Percentiles rank a stretch among this genome's conserved stretches.
Conservation (phyloP, 2,329 filamentous ascomycete species). For the Paracoccidioides lutzii region DNA sequence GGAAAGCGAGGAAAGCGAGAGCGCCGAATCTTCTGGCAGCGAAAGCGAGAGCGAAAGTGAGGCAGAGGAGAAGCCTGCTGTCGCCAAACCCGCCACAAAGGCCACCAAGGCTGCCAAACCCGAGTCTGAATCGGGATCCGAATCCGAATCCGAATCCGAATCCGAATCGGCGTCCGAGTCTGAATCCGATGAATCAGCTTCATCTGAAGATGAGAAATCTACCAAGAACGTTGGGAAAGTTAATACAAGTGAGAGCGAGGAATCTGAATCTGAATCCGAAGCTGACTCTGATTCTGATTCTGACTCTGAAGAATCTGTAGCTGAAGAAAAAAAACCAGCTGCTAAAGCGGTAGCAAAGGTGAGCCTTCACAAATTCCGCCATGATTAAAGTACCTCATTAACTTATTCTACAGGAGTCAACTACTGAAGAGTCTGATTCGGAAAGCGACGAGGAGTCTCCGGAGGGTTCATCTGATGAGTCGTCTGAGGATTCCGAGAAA, state of each 20-base stretch:
- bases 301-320: slow-evolving; percentile 13
- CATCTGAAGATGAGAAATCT: slow-evolving; percentile 16
- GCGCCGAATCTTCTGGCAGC: slow-evolving; percentile 18
- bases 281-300: slow-evolving; percentile 14
- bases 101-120: slow-evolving; percentile 14
- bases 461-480: slow-evolving; percentile 14
- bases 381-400: background rate
- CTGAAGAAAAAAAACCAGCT: slow-evolving; percentile 9
- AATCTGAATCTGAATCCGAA: slow-evolving; percentile 18
- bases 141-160: slow-evolving; percentile 19
- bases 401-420: slow-evolving; percentile 5
- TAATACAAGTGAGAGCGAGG: slow-evolving; percentile 10
- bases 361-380: slow-evolving; percentile 10
- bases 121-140: slow-evolving; percentile 20
- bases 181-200: slow-evolving; percentile 17
- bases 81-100: slow-evolving; percentile 20
- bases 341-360: slow-evolving; percentile 14
- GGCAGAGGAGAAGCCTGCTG: slow-evolving; percentile 14
- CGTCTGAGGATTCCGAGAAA: slow-evolving; percentile 18
- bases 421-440: background rate
- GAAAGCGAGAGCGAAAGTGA: slow-evolving; percentile 24
- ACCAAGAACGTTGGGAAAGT: slow-evolving; percentile 13
- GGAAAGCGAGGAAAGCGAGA: slow-evolving; percentile 23
- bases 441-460: background rate
- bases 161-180: slow-evolving; percentile 25